phyloP scores from a whole-genome alignment of 2,329 filamentous ascomycete genomes.

The Pezicula rhizophila region DNA sequence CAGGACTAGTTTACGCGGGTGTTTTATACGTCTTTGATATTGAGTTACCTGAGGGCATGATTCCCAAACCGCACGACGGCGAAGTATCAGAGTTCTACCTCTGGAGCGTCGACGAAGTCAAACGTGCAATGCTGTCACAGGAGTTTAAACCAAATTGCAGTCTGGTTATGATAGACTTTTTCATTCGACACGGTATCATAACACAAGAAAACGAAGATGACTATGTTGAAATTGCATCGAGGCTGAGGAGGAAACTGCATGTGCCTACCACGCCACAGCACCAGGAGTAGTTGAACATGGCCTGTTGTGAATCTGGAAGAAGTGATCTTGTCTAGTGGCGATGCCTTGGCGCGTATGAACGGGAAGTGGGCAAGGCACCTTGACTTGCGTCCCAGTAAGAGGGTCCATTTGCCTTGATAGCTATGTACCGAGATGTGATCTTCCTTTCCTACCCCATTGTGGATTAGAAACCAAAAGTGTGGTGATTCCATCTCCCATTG shows the following conservation, averaged over 20 bases:
- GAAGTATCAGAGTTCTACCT: slow-evolving; percentile 74
- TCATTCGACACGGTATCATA: slow-evolving; percentile 69
- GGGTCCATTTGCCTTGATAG: no score
- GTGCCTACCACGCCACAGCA: no score
- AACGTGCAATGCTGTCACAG: slow-evolving; percentile 53
- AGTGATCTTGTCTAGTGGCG: no score
- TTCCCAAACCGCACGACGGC: slow-evolving; percentile 64
- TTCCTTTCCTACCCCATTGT: no score
- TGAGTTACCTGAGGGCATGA: slow-evolving; percentile 50
- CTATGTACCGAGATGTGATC: no score
- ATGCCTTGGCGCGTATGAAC: no score
- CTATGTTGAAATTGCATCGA: slow-evolving; percentile 59
- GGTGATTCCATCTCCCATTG: no score
- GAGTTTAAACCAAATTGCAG: slow-evolving; percentile 86
- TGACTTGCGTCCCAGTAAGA: no score
- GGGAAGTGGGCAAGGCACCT: no score
- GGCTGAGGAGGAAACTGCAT: slow-evolving; percentile 33
- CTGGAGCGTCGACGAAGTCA: slow-evolving; percentile 55
- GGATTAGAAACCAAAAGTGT: no score
- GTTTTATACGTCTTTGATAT: slow-evolving; percentile 74
- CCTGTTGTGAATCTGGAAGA: no score
- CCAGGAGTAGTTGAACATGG: no score
- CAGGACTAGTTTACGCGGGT: slow-evolving; percentile 56
- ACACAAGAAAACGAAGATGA: slow-evolving; percentile 66
- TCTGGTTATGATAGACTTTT: slow-evolving; percentile 73